Evolutionary conservation across 108 stramenopile species (phyloP).

Genomic region (Mayamaea pseudoterrestris): DNA sequence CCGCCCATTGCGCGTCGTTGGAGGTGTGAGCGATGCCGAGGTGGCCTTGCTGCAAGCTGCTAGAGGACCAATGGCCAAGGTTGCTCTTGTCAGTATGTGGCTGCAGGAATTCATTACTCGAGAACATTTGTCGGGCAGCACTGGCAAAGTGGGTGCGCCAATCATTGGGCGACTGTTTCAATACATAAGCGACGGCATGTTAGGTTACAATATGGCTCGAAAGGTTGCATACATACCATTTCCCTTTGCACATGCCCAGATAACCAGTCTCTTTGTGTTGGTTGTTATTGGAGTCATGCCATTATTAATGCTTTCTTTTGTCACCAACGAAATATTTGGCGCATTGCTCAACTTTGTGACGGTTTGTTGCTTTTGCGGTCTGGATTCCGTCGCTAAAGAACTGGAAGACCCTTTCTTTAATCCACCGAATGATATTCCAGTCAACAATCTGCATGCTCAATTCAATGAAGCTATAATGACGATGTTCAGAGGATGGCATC

Average conservation of each 20-base stretch:
- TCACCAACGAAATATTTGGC: slow-evolving; percentile 19
- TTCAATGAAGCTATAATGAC: slow-evolving; percentile 56
- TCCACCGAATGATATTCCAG: slow-evolving; percentile 58
- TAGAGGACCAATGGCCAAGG: slow-evolving; percentile 45
- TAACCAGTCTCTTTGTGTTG: slow-evolving; percentile 20
- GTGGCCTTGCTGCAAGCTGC: slow-evolving; percentile 30
- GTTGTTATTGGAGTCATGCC: slow-evolving; percentile 27
- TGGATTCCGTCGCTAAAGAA: slow-evolving; percentile 12
- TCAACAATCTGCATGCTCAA: slow-evolving; percentile 44
- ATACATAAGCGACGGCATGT: slow-evolving; percentile 34
- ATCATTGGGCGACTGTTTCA: slow-evolving; percentile 43
- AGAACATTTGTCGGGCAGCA: slow-evolving; percentile 41
- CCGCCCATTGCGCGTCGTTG: slow-evolving; percentile 53
- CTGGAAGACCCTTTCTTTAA: slow-evolving; percentile 47
- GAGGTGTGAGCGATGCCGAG: slow-evolving; percentile 54
- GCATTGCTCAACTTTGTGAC: slow-evolving; percentile 38
- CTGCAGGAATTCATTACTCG: slow-evolving; percentile 55
- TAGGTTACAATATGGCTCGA: slow-evolving; percentile 54
- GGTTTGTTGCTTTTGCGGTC: slow-evolving; percentile 29
- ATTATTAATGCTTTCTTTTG: slow-evolving; percentile 31
- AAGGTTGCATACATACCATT: slow-evolving; percentile 68
- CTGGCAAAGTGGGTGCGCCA: slow-evolving; percentile 39
- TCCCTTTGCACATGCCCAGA: slow-evolving; percentile 61
- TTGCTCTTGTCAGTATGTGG: slow-evolving; percentile 47
- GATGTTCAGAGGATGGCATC: slow-evolving; percentile 47